Percentiles rank a stretch among this genome's conserved stretches.
Evolutionary conservation across 176 grass and related monocot species (phyloP).

Genomic region (Cenchrus purpureus): DNA sequence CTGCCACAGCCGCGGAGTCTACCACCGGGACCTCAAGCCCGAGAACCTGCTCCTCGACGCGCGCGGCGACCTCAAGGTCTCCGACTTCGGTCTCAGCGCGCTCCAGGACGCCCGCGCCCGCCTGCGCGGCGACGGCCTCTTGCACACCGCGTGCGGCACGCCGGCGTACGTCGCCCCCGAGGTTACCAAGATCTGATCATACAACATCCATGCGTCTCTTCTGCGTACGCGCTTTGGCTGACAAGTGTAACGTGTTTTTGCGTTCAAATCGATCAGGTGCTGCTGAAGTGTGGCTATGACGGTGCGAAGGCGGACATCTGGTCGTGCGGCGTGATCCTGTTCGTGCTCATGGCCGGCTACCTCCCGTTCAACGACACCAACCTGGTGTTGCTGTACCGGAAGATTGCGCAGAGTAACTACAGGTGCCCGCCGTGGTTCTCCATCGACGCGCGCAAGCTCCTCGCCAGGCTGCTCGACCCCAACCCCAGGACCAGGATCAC

Average conservation of each 20-base stretch:
- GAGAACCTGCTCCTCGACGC: constrained; percentile 94
- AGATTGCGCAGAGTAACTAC: constrained; percentile 75
- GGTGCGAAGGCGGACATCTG: constrained; percentile 82
- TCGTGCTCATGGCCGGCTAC: constrained; percentile 73
- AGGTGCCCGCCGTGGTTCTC: constrained; percentile 92
- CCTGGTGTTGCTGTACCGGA: constrained; percentile 63
- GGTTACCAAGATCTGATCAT: not conserved
- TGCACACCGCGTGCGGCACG: constrained; percentile 93
- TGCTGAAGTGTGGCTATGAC: constrained; percentile 71
- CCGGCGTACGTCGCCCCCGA: constrained; percentile 92
- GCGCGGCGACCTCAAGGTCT: constrained; percentile 84
- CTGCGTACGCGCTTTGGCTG: not conserved
- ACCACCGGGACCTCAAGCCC: constrained; percentile 94
- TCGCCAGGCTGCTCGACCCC: constrained; percentile 70
- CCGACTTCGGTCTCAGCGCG: constrained; percentile 88
- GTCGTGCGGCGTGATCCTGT: constrained; percentile 94
- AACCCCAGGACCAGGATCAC: constrained; percentile 75
- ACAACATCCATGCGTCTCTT: not conserved
- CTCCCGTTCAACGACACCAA: constrained; percentile 84
- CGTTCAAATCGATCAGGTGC: constrained; percentile 37
- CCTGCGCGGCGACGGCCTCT: constrained; percentile 60
- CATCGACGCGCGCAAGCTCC: constrained; percentile 57
- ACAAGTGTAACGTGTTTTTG: not conserved
- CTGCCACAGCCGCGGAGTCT: constrained; percentile 91
- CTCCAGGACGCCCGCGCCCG: constrained; percentile 37